phyloP scores from a whole-genome alignment of 169 alveolate species.

The Cyclospora cayetanensis region DNA sequence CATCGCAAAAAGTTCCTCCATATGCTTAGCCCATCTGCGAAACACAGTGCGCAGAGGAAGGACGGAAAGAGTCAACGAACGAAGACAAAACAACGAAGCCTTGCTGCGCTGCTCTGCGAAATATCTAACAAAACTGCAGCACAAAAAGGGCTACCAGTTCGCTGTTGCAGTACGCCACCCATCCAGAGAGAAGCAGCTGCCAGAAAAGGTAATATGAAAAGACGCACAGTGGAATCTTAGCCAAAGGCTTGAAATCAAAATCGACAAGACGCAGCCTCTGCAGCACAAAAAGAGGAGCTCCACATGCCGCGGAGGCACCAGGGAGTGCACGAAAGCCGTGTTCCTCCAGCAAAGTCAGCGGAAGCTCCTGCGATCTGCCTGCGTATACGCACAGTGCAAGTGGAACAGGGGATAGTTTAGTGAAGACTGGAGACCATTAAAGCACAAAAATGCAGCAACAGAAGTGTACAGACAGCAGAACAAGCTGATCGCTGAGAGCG shows the following conservation, averaged over 20 bases:
- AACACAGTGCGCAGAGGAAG: background rate
- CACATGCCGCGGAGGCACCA: background rate
- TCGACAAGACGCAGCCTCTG: background rate
- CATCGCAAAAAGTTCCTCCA: background rate
- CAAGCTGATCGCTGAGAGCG: too few relatives aligned
- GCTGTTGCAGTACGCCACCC: background rate
- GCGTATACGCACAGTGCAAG: background rate
- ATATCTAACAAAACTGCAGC: too few relatives aligned
- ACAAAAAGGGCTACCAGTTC: background rate
- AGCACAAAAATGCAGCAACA: too few relatives aligned
- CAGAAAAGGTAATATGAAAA: background rate
- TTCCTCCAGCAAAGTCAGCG: background rate
- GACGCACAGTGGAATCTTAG: background rate
- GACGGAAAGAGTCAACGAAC: background rate
- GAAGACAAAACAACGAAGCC: background rate
- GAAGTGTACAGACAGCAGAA: too few relatives aligned
- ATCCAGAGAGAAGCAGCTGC: background rate
- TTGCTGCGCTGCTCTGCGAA: background rate
- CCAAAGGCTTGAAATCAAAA: background rate
- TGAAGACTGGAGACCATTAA: too few relatives aligned
- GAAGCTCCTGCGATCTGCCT: background rate
- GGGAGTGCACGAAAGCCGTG: background rate
- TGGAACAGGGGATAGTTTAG: too few relatives aligned
- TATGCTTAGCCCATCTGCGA: background rate
- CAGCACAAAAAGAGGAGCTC: background rate